A percentile compares a stretch with the other conserved stretches of the same genome.
These are phyloP conservation scores for Rhodotorula paludigena DNA, from an alignment of 768 basidiomycete species.

Conservation along the genomic window DNA sequence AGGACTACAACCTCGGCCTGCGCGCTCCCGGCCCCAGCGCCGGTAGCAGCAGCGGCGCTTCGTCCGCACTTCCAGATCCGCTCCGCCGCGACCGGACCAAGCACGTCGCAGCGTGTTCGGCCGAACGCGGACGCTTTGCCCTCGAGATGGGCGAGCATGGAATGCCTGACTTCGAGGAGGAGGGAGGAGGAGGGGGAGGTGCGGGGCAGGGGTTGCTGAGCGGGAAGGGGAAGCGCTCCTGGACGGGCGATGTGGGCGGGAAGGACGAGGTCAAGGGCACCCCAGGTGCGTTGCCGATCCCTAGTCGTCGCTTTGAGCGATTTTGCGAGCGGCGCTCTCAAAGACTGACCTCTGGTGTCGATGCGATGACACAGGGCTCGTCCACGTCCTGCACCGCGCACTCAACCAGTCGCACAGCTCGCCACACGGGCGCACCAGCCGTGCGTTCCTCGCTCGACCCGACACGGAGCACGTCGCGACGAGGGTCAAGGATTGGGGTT, in stretches of 20 bases:
- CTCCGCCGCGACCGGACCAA: neutral
- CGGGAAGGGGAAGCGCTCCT: neutral
- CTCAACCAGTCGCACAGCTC: neutral
- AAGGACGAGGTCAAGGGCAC: constrained; percentile 3
- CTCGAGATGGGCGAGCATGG: neutral
- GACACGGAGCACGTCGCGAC: constrained; percentile 28
- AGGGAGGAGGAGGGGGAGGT: neutral
- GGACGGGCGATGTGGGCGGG: neutral
- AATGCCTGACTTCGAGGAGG: neutral
- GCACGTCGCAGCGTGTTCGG: neutral
- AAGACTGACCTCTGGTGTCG: neutral
- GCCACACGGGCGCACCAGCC: constrained; percentile 8
- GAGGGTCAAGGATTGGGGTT: constrained; percentile 26
- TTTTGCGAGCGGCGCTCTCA: too few species aligned
- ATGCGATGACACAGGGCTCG: neutral
- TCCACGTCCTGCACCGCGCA: neutral
- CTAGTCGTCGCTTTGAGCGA: neutral
- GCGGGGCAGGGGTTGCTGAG: neutral
- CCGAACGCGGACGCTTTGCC: neutral
- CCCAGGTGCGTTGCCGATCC: neutral
- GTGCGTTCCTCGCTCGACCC: constrained; percentile 14
- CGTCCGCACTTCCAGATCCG: neutral
- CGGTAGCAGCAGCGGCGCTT: neutral
- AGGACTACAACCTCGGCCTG: neutral
- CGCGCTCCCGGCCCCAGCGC: too few species aligned